phyloP scores from a whole-genome alignment of 108 stramenopile genomes.

The Nitzschia putrida region DNA sequence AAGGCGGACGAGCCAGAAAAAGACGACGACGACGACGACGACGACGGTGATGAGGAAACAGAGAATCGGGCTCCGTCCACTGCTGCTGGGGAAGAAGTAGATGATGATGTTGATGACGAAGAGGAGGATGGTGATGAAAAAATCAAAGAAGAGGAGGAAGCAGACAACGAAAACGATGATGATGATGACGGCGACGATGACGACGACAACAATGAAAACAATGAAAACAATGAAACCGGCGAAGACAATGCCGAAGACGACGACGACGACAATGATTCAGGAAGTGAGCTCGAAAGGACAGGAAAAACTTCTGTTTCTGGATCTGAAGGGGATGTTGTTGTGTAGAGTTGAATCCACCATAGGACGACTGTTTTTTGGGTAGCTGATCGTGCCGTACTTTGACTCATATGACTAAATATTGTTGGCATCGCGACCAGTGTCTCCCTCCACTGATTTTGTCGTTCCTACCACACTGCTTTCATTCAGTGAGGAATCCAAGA shows the following conservation, averaged over 20 bases:
- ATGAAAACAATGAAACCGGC: conserved; percentile 22
- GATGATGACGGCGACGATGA: conserved; percentile 26
- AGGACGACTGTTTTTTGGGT: too few species aligned
- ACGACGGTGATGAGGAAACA: conserved; percentile 3
- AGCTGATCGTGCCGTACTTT: too few species aligned
- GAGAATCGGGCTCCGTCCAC: conserved; percentile 4
- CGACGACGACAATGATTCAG: conserved; percentile 12
- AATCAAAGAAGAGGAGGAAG: conserved; percentile 13
- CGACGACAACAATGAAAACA: conserved; percentile 16
- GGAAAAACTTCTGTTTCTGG: not conserved
- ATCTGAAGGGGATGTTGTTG: not conserved
- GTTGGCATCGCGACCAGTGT: too few species aligned
- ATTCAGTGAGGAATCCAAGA: too few species aligned
- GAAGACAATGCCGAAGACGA: conserved; percentile 17
- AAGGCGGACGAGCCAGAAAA: conserved; percentile 12
- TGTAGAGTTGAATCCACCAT: too few species aligned
- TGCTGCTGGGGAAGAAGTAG: conserved; percentile 1
- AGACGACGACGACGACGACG: conserved; percentile 13
- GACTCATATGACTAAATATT: too few species aligned
- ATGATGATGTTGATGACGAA: conserved; percentile 20
- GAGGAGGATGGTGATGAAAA: conserved; percentile 2
- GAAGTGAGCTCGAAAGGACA: not conserved
- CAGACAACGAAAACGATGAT: conserved; percentile 16
- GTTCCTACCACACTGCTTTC: not conserved
- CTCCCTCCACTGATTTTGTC: not conserved